Evolutionary conservation across 2,329 filamentous ascomycete genomes (phyloP).

Genomic region (Botrytis porri): DNA sequence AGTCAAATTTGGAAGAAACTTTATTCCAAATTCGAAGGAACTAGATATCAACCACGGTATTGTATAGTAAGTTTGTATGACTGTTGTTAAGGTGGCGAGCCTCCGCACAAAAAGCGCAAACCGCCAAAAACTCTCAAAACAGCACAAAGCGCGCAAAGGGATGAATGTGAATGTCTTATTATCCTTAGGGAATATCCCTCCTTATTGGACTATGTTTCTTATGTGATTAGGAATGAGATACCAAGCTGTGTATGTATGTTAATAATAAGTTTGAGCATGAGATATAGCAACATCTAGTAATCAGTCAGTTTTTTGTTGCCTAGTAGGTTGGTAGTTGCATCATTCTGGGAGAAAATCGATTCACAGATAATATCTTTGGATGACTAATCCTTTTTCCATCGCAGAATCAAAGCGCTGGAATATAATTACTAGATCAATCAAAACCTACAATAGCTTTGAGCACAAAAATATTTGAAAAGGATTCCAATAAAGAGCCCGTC

Average conservation of each 20-base stretch:
- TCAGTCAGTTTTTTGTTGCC: not conserved
- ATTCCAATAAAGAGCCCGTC: no score
- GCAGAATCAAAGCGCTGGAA: no score
- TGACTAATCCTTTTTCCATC: no score
- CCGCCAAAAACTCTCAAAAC: constrained; percentile 6
- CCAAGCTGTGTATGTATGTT: not conserved
- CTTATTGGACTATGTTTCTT: not conserved
- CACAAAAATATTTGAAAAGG: no score
- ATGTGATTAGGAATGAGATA: not conserved
- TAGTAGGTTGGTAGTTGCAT: not conserved
- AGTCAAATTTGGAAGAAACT: not conserved
- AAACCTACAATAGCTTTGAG: no score
- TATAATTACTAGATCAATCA: no score
- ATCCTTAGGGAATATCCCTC: not conserved
- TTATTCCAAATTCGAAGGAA: not conserved
- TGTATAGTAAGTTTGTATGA: not conserved
- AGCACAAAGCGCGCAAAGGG: constrained; percentile 10
- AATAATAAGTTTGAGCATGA: not conserved
- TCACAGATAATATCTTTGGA: no score
- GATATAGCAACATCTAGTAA: not conserved
- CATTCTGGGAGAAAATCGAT: not conserved
- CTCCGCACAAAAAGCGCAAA: constrained; percentile 15
- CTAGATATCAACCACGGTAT: not conserved
- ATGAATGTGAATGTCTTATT: not conserved
- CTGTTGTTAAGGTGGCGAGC: not conserved